Evolutionary conservation across 805 yeast genomes (phyloP).

Genomic region (Kuraishia capsulata): DNA sequence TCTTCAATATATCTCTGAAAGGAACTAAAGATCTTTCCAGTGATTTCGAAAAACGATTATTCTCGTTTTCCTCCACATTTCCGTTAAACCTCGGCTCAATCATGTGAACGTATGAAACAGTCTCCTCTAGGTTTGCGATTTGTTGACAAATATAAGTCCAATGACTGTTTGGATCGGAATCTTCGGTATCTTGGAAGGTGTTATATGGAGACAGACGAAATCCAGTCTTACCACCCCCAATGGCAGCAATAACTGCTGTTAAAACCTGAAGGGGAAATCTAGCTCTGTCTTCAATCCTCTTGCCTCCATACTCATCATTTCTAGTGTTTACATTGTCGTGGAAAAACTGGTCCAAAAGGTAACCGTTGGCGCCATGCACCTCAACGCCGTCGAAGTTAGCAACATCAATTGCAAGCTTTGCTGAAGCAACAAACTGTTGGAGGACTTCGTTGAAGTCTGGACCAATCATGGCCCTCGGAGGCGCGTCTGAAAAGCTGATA

Average conservation of each 20-base stretch:
- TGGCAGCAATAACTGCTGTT: conserved; percentile 37
- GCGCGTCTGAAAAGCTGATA: conserved; percentile 30
- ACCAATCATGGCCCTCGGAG: background rate
- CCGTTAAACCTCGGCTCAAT: conserved; percentile 23
- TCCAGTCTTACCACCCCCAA: conserved; percentile 43
- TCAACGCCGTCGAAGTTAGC: conserved; percentile 36
- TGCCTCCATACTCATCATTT: conserved; percentile 36
- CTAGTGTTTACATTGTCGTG: conserved; percentile 25
- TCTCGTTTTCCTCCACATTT: conserved; percentile 4
- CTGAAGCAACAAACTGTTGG: conserved; percentile 33
- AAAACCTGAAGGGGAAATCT: conserved; percentile 35
- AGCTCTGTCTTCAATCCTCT: conserved; percentile 32
- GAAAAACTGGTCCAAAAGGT: conserved; percentile 29
- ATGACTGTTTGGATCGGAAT: conserved; percentile 5
- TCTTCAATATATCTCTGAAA: conserved; percentile 3
- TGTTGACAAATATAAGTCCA: conserved; percentile 4
- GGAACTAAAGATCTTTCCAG: conserved; percentile 2
- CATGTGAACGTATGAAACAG: conserved; percentile 13
- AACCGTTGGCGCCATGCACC: conserved; percentile 32
- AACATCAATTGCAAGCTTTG: conserved; percentile 23
- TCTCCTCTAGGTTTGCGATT: conserved; percentile 7
- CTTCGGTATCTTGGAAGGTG: conserved; percentile 6
- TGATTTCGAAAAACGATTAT: background rate
- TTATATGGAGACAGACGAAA: conserved; percentile 41
- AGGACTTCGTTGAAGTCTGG: conserved; percentile 21